phyloP scores from a whole-genome alignment of 2,329 filamentous ascomycete genomes.

The Aspergillus chevalieri region DNA sequence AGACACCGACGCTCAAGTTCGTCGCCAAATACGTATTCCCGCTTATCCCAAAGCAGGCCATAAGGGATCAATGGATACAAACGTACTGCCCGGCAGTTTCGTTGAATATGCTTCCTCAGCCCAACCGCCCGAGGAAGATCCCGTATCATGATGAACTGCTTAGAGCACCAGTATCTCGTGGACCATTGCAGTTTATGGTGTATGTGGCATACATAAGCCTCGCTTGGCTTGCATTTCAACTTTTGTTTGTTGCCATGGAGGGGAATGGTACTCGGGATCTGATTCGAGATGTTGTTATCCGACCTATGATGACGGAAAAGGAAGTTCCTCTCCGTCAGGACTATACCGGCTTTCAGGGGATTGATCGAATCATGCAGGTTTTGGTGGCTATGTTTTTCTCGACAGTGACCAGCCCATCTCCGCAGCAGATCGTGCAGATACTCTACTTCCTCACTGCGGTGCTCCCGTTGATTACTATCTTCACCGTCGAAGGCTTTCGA shows the following conservation, averaged over 20 bases:
- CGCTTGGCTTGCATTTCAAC: conserved; percentile 5
- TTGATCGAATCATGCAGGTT: conserved; percentile 6
- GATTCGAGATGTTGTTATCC: conserved; percentile 1
- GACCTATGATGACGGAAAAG: conserved; percentile 1
- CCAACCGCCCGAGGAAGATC: conserved; percentile 1
- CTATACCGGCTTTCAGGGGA: conserved; percentile 4
- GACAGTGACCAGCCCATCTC: conserved; percentile 1
- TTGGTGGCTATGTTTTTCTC: conserved; percentile 9
- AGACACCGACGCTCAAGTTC: conserved; percentile 10
- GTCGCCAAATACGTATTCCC: conserved; percentile 6
- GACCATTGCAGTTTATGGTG: background rate
- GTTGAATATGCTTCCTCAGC: conserved; percentile 8
- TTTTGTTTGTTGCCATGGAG: conserved; percentile 5
- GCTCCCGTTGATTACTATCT: conserved; percentile 9
- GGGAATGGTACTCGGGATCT: conserved; percentile 7
- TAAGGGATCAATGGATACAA: conserved; percentile 2
- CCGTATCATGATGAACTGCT: conserved; percentile 9
- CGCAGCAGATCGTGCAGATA: conserved; percentile 8
- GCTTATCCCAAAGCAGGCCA: background rate
- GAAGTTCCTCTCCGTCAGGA: conserved; percentile 3
- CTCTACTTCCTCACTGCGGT: conserved; percentile 10
- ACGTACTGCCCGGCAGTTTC: conserved; percentile 6
- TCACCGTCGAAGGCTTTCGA: conserved; percentile 12
- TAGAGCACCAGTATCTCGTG: conserved; percentile 3
- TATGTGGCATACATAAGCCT: conserved; percentile 4